Conservation (phyloP, 495 filamentous ascomycete genomes). For the Neurospora terricola region DNA sequence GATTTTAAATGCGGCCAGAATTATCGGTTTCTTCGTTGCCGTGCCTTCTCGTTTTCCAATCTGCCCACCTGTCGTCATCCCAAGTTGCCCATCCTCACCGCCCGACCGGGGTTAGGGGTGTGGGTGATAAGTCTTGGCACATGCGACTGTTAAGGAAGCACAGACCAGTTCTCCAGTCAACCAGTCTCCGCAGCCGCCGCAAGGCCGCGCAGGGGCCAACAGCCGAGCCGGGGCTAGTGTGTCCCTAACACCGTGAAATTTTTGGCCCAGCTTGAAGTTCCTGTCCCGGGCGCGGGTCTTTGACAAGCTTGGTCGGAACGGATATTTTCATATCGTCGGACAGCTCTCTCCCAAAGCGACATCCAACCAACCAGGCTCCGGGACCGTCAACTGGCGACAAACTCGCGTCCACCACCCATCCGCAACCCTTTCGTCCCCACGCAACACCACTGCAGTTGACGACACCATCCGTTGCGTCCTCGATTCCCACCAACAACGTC, state of each 20-base stretch:
- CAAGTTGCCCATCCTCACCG: background rate
- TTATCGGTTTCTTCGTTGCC: background rate
- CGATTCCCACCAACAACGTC: background rate
- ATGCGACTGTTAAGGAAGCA: background rate
- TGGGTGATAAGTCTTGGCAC: background rate
- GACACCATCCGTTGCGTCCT: background rate
- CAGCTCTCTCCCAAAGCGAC: background rate
- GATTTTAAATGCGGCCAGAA: background rate
- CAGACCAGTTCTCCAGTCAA: background rate
- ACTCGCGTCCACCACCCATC: background rate
- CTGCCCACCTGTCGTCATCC: background rate
- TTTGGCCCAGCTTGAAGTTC: slow-evolving; percentile 13
- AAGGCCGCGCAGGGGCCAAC: slow-evolving; percentile 7
- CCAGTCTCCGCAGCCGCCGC: background rate
- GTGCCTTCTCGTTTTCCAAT: background rate
- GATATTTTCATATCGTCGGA: background rate
- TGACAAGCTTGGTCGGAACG: background rate
- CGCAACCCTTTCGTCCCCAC: background rate
- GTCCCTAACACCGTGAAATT: slow-evolving; percentile 18
- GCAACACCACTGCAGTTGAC: background rate
- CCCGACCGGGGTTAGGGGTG: background rate
- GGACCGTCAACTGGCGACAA: background rate
- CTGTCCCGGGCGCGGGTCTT: background rate
- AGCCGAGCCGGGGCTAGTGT: slow-evolving; percentile 1
- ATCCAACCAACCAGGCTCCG: background rate